A percentile compares a stretch with the other conserved stretches of the same genome.
Conservation (phyloP, 2,329 filamentous ascomycete species). For the Clonostachys rosea region DNA sequence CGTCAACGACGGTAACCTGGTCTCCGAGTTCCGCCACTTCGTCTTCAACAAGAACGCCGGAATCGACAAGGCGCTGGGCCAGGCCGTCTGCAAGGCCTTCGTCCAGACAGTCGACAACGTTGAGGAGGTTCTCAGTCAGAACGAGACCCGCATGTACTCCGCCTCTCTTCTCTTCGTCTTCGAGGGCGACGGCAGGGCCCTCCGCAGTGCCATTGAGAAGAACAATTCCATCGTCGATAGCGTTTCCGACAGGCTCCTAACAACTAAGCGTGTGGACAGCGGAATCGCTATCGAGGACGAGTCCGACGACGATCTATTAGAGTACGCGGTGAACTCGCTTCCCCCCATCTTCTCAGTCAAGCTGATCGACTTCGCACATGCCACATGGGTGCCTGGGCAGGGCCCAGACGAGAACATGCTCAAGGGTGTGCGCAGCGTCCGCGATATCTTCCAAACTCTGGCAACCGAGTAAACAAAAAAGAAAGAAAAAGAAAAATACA, state of each 20-base stretch:
- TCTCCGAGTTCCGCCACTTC: constrained; percentile 49
- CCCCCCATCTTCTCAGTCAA: constrained; percentile 75
- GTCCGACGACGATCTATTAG: constrained; percentile 22
- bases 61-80: constrained; percentile 54
- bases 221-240: constrained; percentile 41
- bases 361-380: constrained; percentile 96
- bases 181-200: constrained; percentile 55
- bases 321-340: constrained; percentile 32
- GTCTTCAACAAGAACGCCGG: constrained; percentile 54
- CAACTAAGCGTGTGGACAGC: constrained; percentile 44
- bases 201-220: constrained; percentile 49
- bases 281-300: constrained; percentile 45
- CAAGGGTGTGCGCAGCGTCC: constrained; percentile 66
- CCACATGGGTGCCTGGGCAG: constrained; percentile 72
- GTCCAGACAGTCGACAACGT: constrained; percentile 46
- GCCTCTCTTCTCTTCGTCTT: constrained; percentile 59
- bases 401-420: constrained; percentile 85
- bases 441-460: constrained; percentile 67
- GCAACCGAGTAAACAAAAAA: constrained; percentile 5
- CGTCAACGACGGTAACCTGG: constrained; percentile 49
- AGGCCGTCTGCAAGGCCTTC: constrained; percentile 49
- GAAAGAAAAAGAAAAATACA: background rate
- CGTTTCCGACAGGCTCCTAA: constrained; percentile 37
- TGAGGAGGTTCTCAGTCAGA: constrained; percentile 43
- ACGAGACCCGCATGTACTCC: constrained; percentile 62